A percentile compares a stretch with the other conserved stretches of the same genome.
Conservation (phyloP, 306 rosid genomes). For the Dalbergia cochinchinensis region DNA sequence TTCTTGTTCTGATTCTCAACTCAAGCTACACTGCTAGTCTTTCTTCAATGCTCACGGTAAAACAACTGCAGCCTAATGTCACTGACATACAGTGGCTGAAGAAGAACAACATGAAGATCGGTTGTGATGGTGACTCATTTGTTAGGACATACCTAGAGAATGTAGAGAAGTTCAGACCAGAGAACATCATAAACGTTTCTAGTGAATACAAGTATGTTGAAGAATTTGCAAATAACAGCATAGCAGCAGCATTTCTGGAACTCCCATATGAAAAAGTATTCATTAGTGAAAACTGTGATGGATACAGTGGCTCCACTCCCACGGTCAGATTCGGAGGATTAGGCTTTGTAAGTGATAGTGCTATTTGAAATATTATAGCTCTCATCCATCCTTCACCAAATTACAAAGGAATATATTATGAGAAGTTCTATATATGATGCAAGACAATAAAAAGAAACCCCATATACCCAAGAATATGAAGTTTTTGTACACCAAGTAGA, state of each 20-base stretch:
- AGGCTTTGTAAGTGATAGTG: conserved; percentile 66
- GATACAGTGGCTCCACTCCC: conserved; percentile 48
- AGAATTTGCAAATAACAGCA: conserved; percentile 42
- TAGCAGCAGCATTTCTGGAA: conserved; percentile 78
- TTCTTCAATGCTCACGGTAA: conserved; percentile 75
- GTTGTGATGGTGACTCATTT: conserved; percentile 67
- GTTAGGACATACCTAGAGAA: conserved; percentile 50
- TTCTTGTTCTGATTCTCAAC: conserved; percentile 59
- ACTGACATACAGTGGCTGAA: conserved; percentile 57
- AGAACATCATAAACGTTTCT: conserved; percentile 40
- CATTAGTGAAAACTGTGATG: conserved; percentile 54
- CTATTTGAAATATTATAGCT: conserved; percentile 10
- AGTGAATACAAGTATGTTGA: conserved; percentile 44
- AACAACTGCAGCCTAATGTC: conserved; percentile 46
- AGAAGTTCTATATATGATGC: background rate
- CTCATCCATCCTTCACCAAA: background rate
- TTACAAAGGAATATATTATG: background rate
- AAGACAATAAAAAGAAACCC: too few species aligned
- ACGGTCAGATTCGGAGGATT: conserved; percentile 73
- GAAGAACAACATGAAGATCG: conserved; percentile 55
- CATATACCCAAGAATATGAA: too few species aligned
- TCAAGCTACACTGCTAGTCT: conserved; percentile 80
- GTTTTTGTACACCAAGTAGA: background rate
- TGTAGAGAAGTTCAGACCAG: conserved; percentile 46
- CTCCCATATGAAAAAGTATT: conserved; percentile 67